A percentile compares a stretch with the other conserved stretches of the same genome.
Evolutionary conservation across 257 asterid species (phyloP).

Genomic region (Solanum infundibuliforme): DNA sequence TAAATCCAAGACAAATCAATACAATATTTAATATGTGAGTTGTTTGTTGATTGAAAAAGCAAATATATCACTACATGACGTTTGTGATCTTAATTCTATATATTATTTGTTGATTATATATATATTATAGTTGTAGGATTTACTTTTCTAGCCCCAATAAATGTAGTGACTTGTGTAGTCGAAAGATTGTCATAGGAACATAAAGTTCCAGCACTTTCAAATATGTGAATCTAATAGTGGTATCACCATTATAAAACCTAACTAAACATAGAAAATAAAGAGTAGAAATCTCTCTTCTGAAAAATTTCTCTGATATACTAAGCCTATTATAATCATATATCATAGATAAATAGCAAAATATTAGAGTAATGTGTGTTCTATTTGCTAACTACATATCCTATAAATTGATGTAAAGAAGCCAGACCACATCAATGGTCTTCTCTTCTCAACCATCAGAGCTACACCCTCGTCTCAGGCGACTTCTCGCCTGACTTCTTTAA

Average conservation of each 20-base stretch:
- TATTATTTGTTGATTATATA: no score
- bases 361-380: neutral
- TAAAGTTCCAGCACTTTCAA: neutral
- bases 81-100: no score
- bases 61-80: no score
- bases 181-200: neutral
- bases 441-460: conserved; percentile 1
- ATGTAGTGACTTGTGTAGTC: neutral
- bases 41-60: no score
- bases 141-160: neutral
- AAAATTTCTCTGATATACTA: neutral
- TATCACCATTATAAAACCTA: neutral
- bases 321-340: neutral
- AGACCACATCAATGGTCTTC: neutral
- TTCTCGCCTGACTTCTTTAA: conserved; percentile 34
- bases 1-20: no score
- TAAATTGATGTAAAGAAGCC: neutral
- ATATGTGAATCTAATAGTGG: neutral
- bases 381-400: neutral
- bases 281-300: neutral
- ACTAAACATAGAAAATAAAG: neutral
- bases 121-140: neutral
- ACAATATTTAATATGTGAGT: no score
- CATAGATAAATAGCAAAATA: neutral
- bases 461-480: conserved; percentile 21